Conservation (phyloP, 371 early-diverging fungal species). For the Apophysomyces elegans region DNA sequence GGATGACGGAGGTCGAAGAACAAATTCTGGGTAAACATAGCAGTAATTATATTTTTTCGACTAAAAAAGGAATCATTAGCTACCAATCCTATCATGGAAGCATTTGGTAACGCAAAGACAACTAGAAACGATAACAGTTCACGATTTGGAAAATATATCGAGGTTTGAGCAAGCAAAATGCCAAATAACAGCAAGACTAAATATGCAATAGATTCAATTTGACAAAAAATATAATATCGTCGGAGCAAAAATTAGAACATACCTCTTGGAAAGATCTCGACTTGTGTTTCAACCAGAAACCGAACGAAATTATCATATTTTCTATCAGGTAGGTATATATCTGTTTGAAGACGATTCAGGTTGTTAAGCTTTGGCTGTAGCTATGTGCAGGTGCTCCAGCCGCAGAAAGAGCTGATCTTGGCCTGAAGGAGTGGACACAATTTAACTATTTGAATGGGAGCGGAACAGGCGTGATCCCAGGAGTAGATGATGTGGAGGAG, state of each 20-base stretch:
- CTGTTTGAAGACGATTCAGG: not conserved
- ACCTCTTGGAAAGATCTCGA: conserved; percentile 97
- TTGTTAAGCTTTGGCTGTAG: conserved; percentile 32
- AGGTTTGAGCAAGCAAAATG: conserved; percentile 41
- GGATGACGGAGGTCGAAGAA: conserved; percentile 82
- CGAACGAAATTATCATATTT: conserved; percentile 99
- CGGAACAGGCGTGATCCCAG: conserved; percentile 75
- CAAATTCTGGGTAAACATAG: conserved; percentile 68
- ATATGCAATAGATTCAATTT: conserved; percentile 67
- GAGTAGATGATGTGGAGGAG: conserved; percentile 90
- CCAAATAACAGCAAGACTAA: not conserved
- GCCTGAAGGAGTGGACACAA: conserved; percentile 69
- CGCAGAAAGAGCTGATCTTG: conserved; percentile 76
- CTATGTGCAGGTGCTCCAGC: conserved; percentile 87
- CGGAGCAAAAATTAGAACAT: conserved; percentile 96
- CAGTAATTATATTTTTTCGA: not conserved
- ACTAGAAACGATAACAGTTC: conserved; percentile 98
- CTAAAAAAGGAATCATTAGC: conserved; percentile 44
- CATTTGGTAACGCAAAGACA: conserved; percentile 99
- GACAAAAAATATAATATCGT: conserved; percentile 82
- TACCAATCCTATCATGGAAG: conserved; percentile 99
- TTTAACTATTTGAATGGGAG: conserved; percentile 91
- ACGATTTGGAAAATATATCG: conserved; percentile 99
- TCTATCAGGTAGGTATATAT: conserved; percentile 77
- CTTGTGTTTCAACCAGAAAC: conserved; percentile 92